Evolutionary conservation across 371 early-diverging fungal species (phyloP), one percentile per base, ranked within the genome.

Genomic region (Circinella umbellata): DNA sequence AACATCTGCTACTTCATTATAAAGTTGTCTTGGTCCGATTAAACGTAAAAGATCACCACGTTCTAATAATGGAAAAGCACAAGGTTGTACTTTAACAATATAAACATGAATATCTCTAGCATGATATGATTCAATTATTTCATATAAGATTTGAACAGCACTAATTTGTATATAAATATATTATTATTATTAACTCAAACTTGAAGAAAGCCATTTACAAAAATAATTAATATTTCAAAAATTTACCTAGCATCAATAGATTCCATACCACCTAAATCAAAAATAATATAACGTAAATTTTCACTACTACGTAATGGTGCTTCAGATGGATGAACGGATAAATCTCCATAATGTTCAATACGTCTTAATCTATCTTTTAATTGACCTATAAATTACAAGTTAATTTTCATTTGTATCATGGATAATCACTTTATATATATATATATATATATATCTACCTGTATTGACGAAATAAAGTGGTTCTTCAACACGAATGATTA

Each of bases 401-500:
- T n/a, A n/a, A n/a, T n/a, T n/a, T n/a, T n/a, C n/a, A n/a, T n/a
- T n/a, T n/a, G n/a, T n/a, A n/a, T n/a, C n/a, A n/a, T n/a, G n/a
- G n/a, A n/a, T n/a, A n/a, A n/a, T n/a, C n/a, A n/a, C n/a, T n/a
- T n/a, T n/a, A n/a, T n/a, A n/a, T n/a, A n/a, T n/a, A n/a, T n/a
- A n/a, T n/a, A n/a, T n/a, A n/a, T n/a, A n/a, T n/a, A n/a, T n/a
- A n/a, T n/a, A n/a, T n/a, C n/a, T n/a, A n/a, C 95, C 95, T 34
- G 92, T 89, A 73, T 97, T 97, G 60, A 95, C 95, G 87, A 97
- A 97, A 74, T 91, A 93, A 42, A 97, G 77, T 3, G 91, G 90
- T 61, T 97, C 97, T 67, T 95, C 93, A 11, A 97, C 85, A 51
- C 91, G 86, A 54, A 97, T 90, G 57, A 97, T 86, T 46, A 96